Base-by-base conservation (phyloP, 2,329 filamentous ascomycete genomes). In the Colletotrichum graminicola region DNA sequence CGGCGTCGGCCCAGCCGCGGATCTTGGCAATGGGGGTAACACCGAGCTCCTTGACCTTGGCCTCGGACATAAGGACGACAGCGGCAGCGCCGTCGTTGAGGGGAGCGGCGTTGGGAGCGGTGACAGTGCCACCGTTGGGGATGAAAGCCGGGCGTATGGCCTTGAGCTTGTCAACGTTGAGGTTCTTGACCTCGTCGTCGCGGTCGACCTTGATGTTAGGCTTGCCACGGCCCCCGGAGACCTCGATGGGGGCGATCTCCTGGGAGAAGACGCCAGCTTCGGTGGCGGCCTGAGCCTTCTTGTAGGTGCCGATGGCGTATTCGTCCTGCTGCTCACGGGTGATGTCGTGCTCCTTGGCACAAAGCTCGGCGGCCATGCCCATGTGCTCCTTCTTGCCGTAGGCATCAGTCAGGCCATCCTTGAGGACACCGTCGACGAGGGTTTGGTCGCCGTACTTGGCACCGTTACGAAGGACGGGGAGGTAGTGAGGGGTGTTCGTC, bases 401-500 rank as follows among this genome's bases (percentile, higher is more conserved):
- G 74, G 94, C 94, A 81, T 99, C 96, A 63, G 93, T 97, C 76
- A 99, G 88, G 75, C 96, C 96, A 80, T 99, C 96, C 87, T 95
- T 95, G 78, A 98, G 89, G 75, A 99, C 91, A 76, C 94, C 95
- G 79, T 99, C 96, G 65, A 98, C 88, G 75, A 99, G 87, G 64
- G 87, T 90, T 85, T 95, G 92, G 84, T 98, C 90, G 78, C 96
- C 96, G 83, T 97, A 99, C 86, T 98, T 98, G 82, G 93, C 91
- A 76, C 96, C 96, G 75, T 84, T 92, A 82, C 96, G 93, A 77
- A 97, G 87, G 82, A 87, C 93, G 75, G 94, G 93, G 64, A 98
- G 92, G 87, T 99, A 99, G 87, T 99, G 95, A 62, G 96, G 96
- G 66, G 92, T 88, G 86, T 98, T 98, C 80, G 95, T 97, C 96